Base-by-base conservation (phyloP, 2,329 filamentous ascomycete species). In the Bertia moriformis region DNA sequence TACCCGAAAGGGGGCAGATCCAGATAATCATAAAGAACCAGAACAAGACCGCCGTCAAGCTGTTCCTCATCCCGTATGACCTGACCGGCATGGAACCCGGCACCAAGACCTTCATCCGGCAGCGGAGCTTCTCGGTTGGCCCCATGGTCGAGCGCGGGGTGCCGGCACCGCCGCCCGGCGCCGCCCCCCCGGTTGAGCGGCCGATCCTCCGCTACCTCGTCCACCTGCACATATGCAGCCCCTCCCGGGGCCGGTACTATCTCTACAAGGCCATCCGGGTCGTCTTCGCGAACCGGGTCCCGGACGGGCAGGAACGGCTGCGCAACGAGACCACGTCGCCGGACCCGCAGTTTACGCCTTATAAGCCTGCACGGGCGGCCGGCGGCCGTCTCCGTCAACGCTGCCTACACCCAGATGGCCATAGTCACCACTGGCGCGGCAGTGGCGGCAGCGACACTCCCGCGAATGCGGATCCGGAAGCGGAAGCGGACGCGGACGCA, bases 21-120 rank as follows among this genome's bases (percentile, higher is more conserved):
- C 91, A 98, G 51, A 93, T 98, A 45, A 81, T 98, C 44, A 85
- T 98, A 55, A 95, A 96, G 56, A 98, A 96, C 51, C 89, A 88
- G n/a, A 94, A 96, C 62, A 96, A 96, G 55, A 96, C 91, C 3
- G 91, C 91, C 1, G 89, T 96, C 40, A 96, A 98, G 57, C 66
- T 98, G 1, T 96, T 96, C 49, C 68, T 96, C 18, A 75, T 98
- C 2, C 91, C 89, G 0, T 98, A 96, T 49, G 87, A 96, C 53
- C 66, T 98, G 1, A 71, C 77, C 1, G 89, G 86, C 39, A 98
- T 98, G 89, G 82, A 91, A 44, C 73, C 86, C 0, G 87, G 87
- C 0, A 93, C 86, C 14, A 96, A 96, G 58, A 98, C 91, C 0
- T 96, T 96, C 49, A 82, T 98, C 43, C 77, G 91, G 19, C 91